Evolutionary conservation across 208 protist species (phyloP).

Genomic region (Wallacemonas rigidus): DNA sequence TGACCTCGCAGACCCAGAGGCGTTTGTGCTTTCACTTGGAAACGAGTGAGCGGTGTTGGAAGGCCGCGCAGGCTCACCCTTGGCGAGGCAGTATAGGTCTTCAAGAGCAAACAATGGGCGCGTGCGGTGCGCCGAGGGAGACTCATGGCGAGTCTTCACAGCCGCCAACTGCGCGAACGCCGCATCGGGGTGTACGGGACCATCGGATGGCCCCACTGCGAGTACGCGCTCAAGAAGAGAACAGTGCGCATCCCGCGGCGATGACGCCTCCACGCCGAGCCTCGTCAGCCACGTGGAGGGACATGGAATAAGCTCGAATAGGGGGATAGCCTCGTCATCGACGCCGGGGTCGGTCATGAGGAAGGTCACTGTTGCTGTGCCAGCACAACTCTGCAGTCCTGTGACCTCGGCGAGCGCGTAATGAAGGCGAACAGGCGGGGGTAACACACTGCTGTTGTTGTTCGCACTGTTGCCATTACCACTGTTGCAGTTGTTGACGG

Average conservation of each 20-base stretch:
- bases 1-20: background rate
- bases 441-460: background rate
- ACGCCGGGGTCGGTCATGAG: conserved; percentile 63
- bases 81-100: conserved; percentile 35
- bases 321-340: conserved; percentile 66
- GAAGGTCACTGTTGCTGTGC: conserved; percentile 68
- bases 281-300: conserved; percentile 32
- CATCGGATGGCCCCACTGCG: conserved; percentile 19
- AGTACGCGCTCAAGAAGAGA: conserved; percentile 43
- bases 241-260: conserved; percentile 13
- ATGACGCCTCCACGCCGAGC: background rate
- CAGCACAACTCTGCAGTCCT: conserved; percentile 55
- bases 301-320: conserved; percentile 67
- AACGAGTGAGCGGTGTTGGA: background rate
- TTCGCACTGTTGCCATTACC: background rate
- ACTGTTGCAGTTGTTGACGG: background rate
- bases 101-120: conserved; percentile 24
- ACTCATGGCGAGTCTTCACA: background rate
- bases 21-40: background rate
- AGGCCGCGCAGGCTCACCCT: conserved; percentile 18
- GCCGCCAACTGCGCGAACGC: conserved; percentile 23
- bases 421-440: background rate
- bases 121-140: background rate
- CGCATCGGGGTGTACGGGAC: conserved; percentile 31
- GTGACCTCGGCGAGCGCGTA: conserved; percentile 68